A percentile compares a stretch with the other conserved stretches of the same genome.
These are phyloP conservation scores for Basipetospora chlamydospora DNA, from an alignment of 2,329 filamentous ascomycete species.

Conservation along the genomic window DNA sequence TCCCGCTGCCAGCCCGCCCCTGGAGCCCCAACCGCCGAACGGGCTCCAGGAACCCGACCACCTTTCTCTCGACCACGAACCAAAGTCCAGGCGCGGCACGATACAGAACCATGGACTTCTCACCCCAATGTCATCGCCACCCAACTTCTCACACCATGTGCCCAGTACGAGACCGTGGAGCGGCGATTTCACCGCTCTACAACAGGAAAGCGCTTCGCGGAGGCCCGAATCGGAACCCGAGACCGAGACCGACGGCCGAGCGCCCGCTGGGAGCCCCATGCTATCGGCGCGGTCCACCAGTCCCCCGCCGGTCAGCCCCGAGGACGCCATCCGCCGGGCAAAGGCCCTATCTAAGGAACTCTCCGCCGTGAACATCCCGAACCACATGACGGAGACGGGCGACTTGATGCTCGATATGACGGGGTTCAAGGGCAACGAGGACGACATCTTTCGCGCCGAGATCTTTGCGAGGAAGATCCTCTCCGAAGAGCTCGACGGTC, in stretches of 20 bases:
- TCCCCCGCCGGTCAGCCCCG: constrained; percentile 55
- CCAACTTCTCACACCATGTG: constrained; percentile 2
- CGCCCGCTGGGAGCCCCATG: constrained; percentile 21
- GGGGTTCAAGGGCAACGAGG: constrained; percentile 86
- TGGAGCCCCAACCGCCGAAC: constrained; percentile 21
- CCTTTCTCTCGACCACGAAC: constrained; percentile 46
- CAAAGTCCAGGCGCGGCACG: constrained; percentile 23
- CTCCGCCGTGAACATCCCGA: constrained; percentile 81
- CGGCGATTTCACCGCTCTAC: constrained; percentile 5
- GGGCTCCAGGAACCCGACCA: constrained; percentile 53
- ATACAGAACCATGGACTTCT: constrained; percentile 1
- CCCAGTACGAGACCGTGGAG: constrained; percentile 1
- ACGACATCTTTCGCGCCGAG: constrained; percentile 82
- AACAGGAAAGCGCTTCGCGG: constrained; percentile 10
- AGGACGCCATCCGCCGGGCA: constrained; percentile 71
- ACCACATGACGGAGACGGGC: constrained; percentile 78
- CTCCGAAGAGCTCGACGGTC: constrained; percentile 81
- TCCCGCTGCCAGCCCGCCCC: constrained; percentile 71
- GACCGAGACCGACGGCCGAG: constrained; percentile 21
- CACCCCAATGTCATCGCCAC: background rate
- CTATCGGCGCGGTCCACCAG: constrained; percentile 53
- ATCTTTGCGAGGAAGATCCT: constrained; percentile 87
- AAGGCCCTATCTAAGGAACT: constrained; percentile 75
- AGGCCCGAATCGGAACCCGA: constrained; percentile 13
- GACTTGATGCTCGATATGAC: constrained; percentile 98